Conservation (phyloP, 495 filamentous ascomycete genomes). For the Penicillium egyptiacum region DNA sequence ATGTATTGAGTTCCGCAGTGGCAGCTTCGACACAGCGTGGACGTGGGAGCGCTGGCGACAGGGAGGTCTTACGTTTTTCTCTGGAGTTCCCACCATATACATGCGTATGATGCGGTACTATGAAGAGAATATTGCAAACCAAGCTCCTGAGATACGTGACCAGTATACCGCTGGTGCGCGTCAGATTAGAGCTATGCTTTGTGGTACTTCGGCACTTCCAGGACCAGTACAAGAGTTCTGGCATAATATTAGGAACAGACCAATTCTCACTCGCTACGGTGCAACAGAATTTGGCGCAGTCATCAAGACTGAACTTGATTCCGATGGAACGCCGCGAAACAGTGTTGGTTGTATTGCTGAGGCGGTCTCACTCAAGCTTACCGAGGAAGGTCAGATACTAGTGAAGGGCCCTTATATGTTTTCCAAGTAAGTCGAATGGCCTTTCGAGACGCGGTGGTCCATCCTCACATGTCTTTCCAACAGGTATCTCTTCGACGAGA, state of each 20-base stretch:
- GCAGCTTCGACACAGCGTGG: constrained; percentile 46
- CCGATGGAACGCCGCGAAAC: constrained; percentile 32
- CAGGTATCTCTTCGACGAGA: constrained; percentile 46
- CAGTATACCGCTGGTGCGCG: constrained; percentile 42
- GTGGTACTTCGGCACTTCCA: constrained; percentile 49
- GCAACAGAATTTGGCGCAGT: constrained; percentile 50
- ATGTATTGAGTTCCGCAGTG: constrained; percentile 48
- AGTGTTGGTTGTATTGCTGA: constrained; percentile 46
- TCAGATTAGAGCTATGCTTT: constrained; percentile 43
- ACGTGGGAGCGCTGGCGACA: constrained; percentile 52
- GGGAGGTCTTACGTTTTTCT: constrained; percentile 47
- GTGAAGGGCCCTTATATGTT: constrained; percentile 50
- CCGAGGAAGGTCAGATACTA: constrained; percentile 34
- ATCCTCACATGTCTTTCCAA: constrained; percentile 13
- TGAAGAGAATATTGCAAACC: constrained; percentile 31
- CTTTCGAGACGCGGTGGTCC: not conserved
- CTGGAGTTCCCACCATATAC: constrained; percentile 53
- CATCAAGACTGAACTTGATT: constrained; percentile 41
- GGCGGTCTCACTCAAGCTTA: constrained; percentile 38
- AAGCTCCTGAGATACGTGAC: constrained; percentile 22
- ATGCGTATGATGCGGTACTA: constrained; percentile 51
- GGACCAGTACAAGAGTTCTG: constrained; percentile 48
- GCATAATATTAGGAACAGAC: constrained; percentile 39
- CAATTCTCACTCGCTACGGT: constrained; percentile 48
- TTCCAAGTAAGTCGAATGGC: constrained; percentile 24